A percentile compares a stretch with the other conserved stretches of the same genome.
These are phyloP conservation scores for Magnaporthiopsis rhizophila DNA, from an alignment of 2,329 filamentous ascomycete genomes.

Conservation along the genomic window DNA sequence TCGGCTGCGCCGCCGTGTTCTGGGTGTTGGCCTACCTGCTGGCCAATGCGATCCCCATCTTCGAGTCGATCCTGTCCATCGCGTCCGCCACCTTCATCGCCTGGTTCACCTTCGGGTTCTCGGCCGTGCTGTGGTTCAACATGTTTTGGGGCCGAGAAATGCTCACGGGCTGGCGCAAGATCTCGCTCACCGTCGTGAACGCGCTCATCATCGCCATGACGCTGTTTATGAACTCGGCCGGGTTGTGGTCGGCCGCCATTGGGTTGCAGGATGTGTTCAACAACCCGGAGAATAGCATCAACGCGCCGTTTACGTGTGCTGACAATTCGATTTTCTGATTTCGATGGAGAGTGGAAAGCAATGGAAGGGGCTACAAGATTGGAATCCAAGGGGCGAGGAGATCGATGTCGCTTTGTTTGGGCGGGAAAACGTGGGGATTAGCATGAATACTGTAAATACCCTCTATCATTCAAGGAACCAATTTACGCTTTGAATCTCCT, in stretches of 20 bases:
- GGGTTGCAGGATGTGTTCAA: conserved; percentile 4
- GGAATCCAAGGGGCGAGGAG: too few species aligned
- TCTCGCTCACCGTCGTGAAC: conserved; percentile 1
- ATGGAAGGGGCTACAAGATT: background rate
- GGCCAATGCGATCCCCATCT: conserved; percentile 5
- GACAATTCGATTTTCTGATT: conserved; percentile 2
- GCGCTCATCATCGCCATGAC: background rate
- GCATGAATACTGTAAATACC: too few species aligned
- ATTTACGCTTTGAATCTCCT: too few species aligned
- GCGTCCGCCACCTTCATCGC: conserved; percentile 4
- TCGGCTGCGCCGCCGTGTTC: conserved; percentile 1
- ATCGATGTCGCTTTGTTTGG: too few species aligned
- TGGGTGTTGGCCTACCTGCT: conserved; percentile 2
- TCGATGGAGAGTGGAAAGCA: background rate
- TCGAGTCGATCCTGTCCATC: conserved; percentile 7
- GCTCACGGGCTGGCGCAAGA: conserved; percentile 4
- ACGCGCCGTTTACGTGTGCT: conserved; percentile 3
- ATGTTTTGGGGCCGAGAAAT: background rate
- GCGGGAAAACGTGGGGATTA: too few species aligned
- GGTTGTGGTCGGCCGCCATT: conserved; percentile 2
- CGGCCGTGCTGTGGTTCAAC: conserved; percentile 7
- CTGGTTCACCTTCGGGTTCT: conserved; percentile 5
- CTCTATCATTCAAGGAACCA: too few species aligned
- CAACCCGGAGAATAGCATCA: conserved; percentile 5
- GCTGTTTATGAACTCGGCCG: conserved; percentile 5